Base-by-base conservation (phyloP, 73 alveolate genomes). In the Effrenium voratum region DNA sequence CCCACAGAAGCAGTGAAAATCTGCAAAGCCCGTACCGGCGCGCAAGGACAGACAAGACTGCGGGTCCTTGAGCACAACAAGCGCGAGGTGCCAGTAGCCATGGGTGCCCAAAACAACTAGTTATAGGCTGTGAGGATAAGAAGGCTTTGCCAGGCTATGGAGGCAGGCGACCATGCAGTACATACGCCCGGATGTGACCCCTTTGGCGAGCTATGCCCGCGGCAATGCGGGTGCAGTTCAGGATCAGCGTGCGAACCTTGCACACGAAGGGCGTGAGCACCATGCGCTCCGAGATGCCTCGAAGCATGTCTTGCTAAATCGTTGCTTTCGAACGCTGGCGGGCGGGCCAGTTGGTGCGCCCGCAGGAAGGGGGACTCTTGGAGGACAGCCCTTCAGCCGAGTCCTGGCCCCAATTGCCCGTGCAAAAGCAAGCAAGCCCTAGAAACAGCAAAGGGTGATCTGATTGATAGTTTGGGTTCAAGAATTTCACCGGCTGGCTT, bases 171-270 rank as follows among this genome's bases (percentile, higher is more conserved):
- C n/a, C n/a, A n/a, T n/a, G n/a, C n/a, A n/a, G n/a, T n/a, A n/a
- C n/a, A n/a, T n/a, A n/a, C n/a, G n/a, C n/a, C n/a, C n/a, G n/a
- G n/a, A n/a, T n/a, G n/a, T n/a, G n/a, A n/a, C n/a, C n/a, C n/a
- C n/a, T n/a, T n/a, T n/a, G n/a, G n/a, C n/a, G n/a, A n/a, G n/a
- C n/a, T n/a, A n/a, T n/a, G n/a, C n/a, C n/a, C n/a, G n/a, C 36
- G 96, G 96, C 96, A 5, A 90, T 79, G 52, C 44, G 40, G 26
- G 96, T 90, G 70, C 96, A 50, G 75, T 90, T 90, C 36, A 90
- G 87, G 75, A 90, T 68, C 87, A 90, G 47, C 16, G 96, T 90
- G 32, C 96, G 96, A 50, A 90, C 96, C 68, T 90, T 90, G 96
- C 96, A 90, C 24, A 90, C 86, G 41, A 90, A 90, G 34, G 96